Evolutionary conservation across 306 rosid species (phyloP).

Genomic region (Vigna nakashimae): DNA sequence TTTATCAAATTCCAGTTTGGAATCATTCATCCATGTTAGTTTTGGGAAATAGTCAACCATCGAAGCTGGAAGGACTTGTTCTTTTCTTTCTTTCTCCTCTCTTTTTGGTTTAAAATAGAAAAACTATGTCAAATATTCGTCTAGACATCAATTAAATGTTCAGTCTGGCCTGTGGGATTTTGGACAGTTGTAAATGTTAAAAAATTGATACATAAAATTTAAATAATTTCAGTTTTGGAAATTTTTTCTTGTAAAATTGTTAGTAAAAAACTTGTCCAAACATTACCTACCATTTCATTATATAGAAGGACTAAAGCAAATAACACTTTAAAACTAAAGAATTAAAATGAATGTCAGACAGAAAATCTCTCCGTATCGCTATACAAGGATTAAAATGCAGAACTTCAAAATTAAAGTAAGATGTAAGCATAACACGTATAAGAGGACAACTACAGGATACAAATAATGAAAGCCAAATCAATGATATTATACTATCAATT

Average conservation of each 20-base stretch:
- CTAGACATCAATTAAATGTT: conserved; percentile 4
- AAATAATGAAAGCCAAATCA: conserved; percentile 1
- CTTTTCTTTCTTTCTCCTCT: neutral
- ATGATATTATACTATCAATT: conserved; percentile 33
- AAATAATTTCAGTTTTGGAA: too few relatives aligned
- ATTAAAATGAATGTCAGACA: neutral
- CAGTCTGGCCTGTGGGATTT: neutral
- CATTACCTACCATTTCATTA: neutral
- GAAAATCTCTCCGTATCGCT: conserved; percentile 10
- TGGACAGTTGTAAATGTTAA: conserved; percentile 15
- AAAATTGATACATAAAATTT: neutral
- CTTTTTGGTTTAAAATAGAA: neutral
- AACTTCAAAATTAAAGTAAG: conserved; percentile 18
- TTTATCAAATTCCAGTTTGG: conserved; percentile 28
- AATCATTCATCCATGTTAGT: conserved; percentile 32
- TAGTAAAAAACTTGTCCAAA: too few relatives aligned
- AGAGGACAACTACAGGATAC: conserved; percentile 4
- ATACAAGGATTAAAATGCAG: conserved; percentile 42
- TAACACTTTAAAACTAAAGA: neutral
- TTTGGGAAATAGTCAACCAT: conserved; percentile 41
- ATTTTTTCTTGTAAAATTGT: too few relatives aligned
- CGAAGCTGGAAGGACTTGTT: conserved; percentile 35
- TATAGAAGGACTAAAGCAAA: neutral
- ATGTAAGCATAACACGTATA: conserved; percentile 20
- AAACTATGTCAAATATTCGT: conserved; percentile 21